Evolutionary conservation across 441 rosid genomes (phyloP).

Genomic region (Breynia disticha): DNA sequence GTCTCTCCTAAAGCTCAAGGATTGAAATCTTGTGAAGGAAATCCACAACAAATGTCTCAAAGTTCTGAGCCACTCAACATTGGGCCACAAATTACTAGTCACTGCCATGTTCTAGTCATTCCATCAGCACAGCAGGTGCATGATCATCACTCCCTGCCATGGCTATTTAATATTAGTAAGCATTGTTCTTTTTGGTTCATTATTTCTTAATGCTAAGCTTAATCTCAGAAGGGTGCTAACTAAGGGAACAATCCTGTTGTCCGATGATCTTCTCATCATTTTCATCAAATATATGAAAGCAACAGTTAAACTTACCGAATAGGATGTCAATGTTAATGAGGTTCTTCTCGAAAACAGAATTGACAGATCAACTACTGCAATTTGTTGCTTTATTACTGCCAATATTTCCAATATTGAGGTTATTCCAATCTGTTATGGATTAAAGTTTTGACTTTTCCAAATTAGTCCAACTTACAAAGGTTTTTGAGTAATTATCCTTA

Average conservation of each 20-base stretch:
- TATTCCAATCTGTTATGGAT: conserved; percentile 9
- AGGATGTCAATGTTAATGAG: conserved; percentile 4
- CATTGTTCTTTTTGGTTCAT: no score
- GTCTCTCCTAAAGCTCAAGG: no score
- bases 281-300: conserved; percentile 11
- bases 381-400: conserved; percentile 9
- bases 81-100: no score
- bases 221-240: no score
- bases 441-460: conserved; percentile 11
- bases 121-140: no score
- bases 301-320: conserved; percentile 11
- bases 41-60: no score
- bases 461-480: conserved; percentile 1
- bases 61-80: no score
- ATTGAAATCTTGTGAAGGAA: no score
- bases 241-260: not conserved
- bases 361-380: conserved; percentile 19
- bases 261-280: not conserved
- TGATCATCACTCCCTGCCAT: no score
- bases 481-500: conserved; percentile 8
- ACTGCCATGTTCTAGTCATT: no score
- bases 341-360: conserved; percentile 12
- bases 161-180: no score
- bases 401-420: conserved; percentile 6
- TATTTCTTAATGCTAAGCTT: no score